Percentiles rank a stretch among this genome's conserved stretches.
Evolutionary conservation across 176 grass and related monocot genomes (phyloP).

Genomic region (Oryza nivara): DNA sequence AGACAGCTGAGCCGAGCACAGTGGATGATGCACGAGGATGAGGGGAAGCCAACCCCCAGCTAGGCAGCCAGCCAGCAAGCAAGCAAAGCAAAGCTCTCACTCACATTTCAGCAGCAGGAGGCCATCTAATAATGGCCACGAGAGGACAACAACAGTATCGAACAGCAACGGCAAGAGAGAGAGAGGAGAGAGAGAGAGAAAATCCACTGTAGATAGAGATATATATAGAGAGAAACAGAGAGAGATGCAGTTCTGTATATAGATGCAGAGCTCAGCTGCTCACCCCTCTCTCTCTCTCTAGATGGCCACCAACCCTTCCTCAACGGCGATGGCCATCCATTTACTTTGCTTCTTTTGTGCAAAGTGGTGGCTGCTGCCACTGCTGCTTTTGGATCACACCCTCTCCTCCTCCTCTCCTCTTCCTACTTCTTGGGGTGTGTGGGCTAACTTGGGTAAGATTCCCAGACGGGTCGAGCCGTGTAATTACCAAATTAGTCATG

Average conservation of each 20-base stretch:
- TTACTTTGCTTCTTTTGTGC: conserved; percentile 24
- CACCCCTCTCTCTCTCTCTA: not conserved
- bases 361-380: conserved; percentile 14
- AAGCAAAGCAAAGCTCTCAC: not conserved
- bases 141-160: conserved; percentile 28
- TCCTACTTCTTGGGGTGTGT: not conserved
- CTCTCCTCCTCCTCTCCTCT: not conserved
- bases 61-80: not conserved
- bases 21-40: not conserved
- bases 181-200: conserved; percentile 15
- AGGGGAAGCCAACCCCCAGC: not conserved
- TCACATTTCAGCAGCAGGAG: conserved; percentile 32
- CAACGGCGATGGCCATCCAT: not conserved
- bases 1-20: conserved; percentile 10
- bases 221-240: too few relatives aligned
- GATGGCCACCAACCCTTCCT: not conserved
- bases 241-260: not conserved
- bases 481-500: conserved; percentile 33
- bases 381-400: not conserved
- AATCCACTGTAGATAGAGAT: not conserved
- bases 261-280: not conserved
- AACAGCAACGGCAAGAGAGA: not conserved
- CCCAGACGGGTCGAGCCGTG: not conserved
- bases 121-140: conserved; percentile 44
- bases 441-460: conserved; percentile 22